phyloP scores from a whole-genome alignment of 2,329 filamentous ascomycete genomes.

The Pseudocercospora pini-densiflorae region DNA sequence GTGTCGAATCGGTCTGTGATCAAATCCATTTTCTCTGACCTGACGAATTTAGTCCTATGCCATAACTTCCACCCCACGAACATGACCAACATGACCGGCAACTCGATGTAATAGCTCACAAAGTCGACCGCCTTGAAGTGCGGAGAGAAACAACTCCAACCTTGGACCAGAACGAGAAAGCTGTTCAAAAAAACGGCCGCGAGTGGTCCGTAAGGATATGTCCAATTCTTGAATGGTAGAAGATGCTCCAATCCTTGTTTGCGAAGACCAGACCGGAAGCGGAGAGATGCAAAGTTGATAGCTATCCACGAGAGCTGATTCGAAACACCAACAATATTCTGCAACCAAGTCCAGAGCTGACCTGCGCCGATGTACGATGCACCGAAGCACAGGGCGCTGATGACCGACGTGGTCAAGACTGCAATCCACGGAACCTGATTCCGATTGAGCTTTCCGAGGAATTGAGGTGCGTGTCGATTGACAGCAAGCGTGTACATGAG shows the following conservation, averaged over 20 bases:
- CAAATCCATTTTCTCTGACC: slow-evolving; percentile 56
- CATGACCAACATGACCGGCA: slow-evolving; percentile 63
- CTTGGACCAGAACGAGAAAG: slow-evolving; percentile 66
- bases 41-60: slow-evolving; percentile 54
- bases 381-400: slow-evolving; percentile 61
- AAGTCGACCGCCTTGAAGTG: slow-evolving; percentile 63
- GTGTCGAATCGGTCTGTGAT: slow-evolving; percentile 30
- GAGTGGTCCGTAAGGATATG: slow-evolving; percentile 66
- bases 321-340: slow-evolving; percentile 70
- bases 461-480: slow-evolving; percentile 59
- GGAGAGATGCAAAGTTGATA: slow-evolving; percentile 67
- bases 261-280: slow-evolving; percentile 64
- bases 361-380: slow-evolving; percentile 68
- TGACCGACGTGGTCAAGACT: slow-evolving; percentile 47
- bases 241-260: slow-evolving; percentile 64
- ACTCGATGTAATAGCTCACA: slow-evolving; percentile 64
- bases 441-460: slow-evolving; percentile 56
- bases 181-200: slow-evolving; percentile 61
- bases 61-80: slow-evolving; percentile 60
- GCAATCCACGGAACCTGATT: slow-evolving; percentile 60
- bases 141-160: slow-evolving; percentile 67
- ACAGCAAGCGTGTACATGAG: slow-evolving; percentile 62
- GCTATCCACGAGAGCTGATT: slow-evolving; percentile 70
- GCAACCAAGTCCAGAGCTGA: slow-evolving; percentile 68
- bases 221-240: slow-evolving; percentile 69